A percentile compares a stretch with the other conserved stretches of the same genome.
Conservation (phyloP, 1,284 basidiomycete genomes). For the Dichomitus squalens region DNA sequence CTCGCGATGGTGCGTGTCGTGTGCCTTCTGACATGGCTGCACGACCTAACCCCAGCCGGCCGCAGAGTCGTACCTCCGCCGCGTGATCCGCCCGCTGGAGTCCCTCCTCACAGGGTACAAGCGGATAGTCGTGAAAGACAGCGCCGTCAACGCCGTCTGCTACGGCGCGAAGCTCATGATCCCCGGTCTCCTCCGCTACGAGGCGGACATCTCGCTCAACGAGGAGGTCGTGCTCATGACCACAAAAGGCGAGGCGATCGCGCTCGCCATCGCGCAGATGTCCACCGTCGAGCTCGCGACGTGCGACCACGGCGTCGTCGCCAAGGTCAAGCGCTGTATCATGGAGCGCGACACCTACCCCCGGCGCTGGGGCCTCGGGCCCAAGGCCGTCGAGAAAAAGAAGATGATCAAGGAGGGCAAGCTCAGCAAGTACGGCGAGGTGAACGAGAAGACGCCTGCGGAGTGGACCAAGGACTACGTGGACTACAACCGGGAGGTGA, state of each 20-base stretch:
- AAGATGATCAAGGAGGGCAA: constrained; percentile 96
- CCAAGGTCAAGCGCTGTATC: constrained; percentile 99
- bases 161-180: constrained; percentile 99
- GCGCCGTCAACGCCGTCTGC: constrained; percentile 98
- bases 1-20: constrained; percentile 75
- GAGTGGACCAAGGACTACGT: constrained; percentile 94
- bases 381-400: constrained; percentile 97
- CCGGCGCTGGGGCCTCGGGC: constrained; percentile 96
- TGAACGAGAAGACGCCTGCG: constrained; percentile 87
- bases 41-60: neutral
- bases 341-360: constrained; percentile 99
- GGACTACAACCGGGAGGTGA: constrained; percentile 78
- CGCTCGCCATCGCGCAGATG: constrained; percentile 97
- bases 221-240: constrained; percentile 99
- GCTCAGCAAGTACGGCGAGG: constrained; percentile 95
- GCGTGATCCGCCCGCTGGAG: constrained; percentile 94
- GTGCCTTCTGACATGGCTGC: neutral
- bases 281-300: constrained; percentile 97
- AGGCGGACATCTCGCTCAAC: constrained; percentile 92
- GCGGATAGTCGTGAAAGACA: constrained; percentile 99
- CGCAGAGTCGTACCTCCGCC: constrained; percentile 92
- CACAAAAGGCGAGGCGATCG: constrained; percentile 99
- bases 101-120: constrained; percentile 96
- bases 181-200: constrained; percentile 96
- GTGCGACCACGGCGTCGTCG: constrained; percentile 98